These are phyloP conservation scores for Coemansia sp. DNA, from an alignment of 192 early-diverging fungal species.

Conservation along the genomic window DNA sequence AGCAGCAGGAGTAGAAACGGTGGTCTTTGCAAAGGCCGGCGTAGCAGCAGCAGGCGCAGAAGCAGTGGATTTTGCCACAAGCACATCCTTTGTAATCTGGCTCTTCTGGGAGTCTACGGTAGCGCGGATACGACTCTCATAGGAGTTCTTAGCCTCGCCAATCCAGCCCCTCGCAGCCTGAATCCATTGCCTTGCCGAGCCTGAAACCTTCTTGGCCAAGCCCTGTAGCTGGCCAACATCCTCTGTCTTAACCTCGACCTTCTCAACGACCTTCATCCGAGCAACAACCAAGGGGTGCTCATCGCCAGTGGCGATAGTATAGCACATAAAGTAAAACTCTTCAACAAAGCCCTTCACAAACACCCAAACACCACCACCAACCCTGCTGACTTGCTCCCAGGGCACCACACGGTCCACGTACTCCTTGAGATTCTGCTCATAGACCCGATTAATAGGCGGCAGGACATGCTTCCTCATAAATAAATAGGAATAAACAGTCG, in stretches of 20 bases:
- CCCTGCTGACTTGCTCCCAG: slow-evolving; percentile 35
- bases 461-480: slow-evolving; percentile 19
- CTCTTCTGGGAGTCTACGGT: slow-evolving; percentile 17
- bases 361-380: neutral
- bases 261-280: neutral
- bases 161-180: slow-evolving; percentile 43
- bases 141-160: slow-evolving; percentile 25
- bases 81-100: slow-evolving; percentile 14
- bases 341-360: slow-evolving; percentile 21
- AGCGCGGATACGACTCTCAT: slow-evolving; percentile 19
- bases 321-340: slow-evolving; percentile 50
- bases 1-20: neutral
- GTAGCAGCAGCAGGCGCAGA: neutral
- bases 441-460: slow-evolving; percentile 23
- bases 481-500: slow-evolving; percentile 20
- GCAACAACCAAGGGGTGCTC: slow-evolving; percentile 37
- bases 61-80: neutral
- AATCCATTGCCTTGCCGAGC: slow-evolving; percentile 50
- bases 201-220: slow-evolving; percentile 26
- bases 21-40: neutral
- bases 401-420: slow-evolving; percentile 51
- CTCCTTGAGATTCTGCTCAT: slow-evolving; percentile 26
- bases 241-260: neutral
- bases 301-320: slow-evolving; percentile 42
- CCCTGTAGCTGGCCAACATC: slow-evolving; percentile 16